Evolutionary conservation across 768 basidiomycete genomes (phyloP).

Genomic region (Boletus patriciae): DNA sequence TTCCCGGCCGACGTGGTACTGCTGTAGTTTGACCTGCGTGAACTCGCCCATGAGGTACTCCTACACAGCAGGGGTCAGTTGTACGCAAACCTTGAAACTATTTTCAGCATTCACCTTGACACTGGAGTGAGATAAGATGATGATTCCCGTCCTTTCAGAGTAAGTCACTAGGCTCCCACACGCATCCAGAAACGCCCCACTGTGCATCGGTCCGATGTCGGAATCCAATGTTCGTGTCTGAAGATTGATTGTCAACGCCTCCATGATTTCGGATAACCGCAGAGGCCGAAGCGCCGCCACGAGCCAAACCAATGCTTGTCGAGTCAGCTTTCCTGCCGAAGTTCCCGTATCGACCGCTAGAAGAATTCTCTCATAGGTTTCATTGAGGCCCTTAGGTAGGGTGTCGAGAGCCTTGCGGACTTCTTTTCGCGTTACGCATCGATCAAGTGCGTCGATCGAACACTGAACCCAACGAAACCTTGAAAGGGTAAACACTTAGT

Average conservation of each 20-base stretch:
- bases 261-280: background rate
- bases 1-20: background rate
- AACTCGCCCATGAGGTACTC: background rate
- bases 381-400: conserved; percentile 1
- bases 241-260: conserved; percentile 1
- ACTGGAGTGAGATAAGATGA: conserved; percentile 5
- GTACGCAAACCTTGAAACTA: background rate
- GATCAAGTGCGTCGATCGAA: conserved; percentile 1
- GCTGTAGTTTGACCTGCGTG: background rate
- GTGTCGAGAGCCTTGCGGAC: background rate
- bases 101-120: background rate
- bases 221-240: background rate
- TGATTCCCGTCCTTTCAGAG: background rate
- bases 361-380: conserved; percentile 5
- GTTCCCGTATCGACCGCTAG: background rate
- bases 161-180: conserved; percentile 11
- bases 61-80: background rate
- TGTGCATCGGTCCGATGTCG: conserved; percentile 4
- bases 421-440: background rate
- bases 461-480: conserved; percentile 7
- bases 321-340: background rate
- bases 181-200: conserved; percentile 1
- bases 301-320: background rate
- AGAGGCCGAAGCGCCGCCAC: conserved; percentile 1
- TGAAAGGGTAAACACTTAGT: background rate